phyloP scores from a whole-genome alignment of 495 filamentous ascomycete species.

The Xylaria intraflava region DNA sequence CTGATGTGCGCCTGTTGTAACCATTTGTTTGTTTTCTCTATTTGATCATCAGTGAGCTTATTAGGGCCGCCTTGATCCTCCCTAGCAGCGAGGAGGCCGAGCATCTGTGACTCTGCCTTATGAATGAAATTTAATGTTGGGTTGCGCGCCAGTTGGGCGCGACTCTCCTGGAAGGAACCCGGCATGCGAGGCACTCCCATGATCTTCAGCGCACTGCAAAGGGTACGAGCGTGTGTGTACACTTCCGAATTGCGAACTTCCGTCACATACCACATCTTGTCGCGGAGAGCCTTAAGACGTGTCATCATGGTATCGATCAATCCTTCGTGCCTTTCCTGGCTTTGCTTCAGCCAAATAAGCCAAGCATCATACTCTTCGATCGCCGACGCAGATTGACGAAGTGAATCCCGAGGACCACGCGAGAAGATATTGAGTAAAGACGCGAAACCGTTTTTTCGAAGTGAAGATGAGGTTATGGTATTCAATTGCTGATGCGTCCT shows the following conservation, averaged over 20 bases:
- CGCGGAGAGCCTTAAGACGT: conserved; percentile 60
- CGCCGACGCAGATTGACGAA: conserved; percentile 56
- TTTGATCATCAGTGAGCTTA: conserved; percentile 94
- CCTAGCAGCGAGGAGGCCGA: conserved; percentile 78
- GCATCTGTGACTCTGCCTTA: conserved; percentile 76
- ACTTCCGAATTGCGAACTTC: conserved; percentile 87
- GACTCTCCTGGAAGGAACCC: conserved; percentile 45
- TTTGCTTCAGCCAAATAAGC: conserved; percentile 68
- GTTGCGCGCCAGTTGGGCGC: conserved; percentile 50
- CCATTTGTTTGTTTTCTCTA: conserved; percentile 81
- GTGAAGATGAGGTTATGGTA: conserved; percentile 53
- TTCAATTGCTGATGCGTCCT: conserved; percentile 59
- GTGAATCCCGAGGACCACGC: conserved; percentile 58
- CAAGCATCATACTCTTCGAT: conserved; percentile 70
- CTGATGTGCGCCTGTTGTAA: conserved; percentile 73
- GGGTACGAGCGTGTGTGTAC: conserved; percentile 83
- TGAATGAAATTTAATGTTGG: conserved; percentile 65
- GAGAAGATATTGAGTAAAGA: conserved; percentile 66
- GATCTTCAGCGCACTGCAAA: conserved; percentile 81
- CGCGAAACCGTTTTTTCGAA: conserved; percentile 58
- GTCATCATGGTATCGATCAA: conserved; percentile 62
- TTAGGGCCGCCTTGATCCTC: conserved; percentile 83
- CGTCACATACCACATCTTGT: conserved; percentile 99
- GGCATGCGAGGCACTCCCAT: conserved; percentile 65
- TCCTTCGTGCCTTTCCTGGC: conserved; percentile 61